Conservation (phyloP, 2,329 filamentous ascomycete genomes). For the Xylaria sp. region DNA sequence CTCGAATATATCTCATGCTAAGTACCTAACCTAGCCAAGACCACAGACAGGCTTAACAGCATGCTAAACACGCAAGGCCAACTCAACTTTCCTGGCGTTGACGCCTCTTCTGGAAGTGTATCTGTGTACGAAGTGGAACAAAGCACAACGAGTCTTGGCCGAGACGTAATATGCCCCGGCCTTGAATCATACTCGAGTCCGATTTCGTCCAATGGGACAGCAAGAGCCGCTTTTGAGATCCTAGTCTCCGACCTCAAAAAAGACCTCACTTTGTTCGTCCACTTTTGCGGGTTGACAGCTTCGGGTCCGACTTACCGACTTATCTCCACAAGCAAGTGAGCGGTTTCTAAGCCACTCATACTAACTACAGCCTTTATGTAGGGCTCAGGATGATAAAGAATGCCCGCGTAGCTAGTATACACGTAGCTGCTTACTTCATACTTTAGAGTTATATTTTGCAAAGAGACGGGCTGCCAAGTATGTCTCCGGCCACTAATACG, state of each 20-base stretch:
- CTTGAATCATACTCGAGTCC: background rate
- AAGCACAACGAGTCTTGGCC: background rate
- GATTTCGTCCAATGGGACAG: background rate
- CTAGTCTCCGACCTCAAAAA: background rate
- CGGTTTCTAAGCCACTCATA: background rate
- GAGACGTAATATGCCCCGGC: background rate
- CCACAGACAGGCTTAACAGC: too few species aligned
- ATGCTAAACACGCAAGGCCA: background rate
- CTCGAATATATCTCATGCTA: too few species aligned
- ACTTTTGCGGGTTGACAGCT: too few species aligned
- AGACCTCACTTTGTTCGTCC: background rate
- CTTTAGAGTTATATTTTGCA: background rate
- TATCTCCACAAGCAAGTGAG: background rate
- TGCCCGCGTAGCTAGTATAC: background rate
- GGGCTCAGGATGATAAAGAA: too few species aligned
- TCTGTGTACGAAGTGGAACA: background rate
- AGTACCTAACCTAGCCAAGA: background rate
- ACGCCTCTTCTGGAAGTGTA: background rate
- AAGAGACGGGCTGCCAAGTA: slow-evolving; percentile 10
- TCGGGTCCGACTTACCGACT: too few species aligned
- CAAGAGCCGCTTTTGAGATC: background rate
- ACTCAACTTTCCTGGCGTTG: background rate
- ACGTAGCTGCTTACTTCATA: background rate
- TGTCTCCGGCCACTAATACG: background rate
- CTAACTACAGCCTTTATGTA: too few species aligned